These are phyloP conservation scores for Backusella sp. DNA, from an alignment of 192 early-diverging fungal genomes.

Conservation along the genomic window DNA sequence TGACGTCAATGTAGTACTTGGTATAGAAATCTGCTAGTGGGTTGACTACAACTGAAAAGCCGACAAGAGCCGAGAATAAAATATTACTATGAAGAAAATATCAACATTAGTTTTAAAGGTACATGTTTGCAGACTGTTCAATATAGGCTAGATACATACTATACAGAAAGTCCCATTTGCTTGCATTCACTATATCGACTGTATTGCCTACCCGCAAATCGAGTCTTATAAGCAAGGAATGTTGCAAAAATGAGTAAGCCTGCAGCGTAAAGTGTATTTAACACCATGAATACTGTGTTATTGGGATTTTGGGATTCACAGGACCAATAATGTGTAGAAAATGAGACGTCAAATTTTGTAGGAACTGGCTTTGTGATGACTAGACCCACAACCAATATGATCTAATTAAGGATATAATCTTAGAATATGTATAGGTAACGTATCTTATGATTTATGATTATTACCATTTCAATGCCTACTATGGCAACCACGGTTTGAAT, in stretches of 20 bases:
- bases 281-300: constrained; percentile 26
- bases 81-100: constrained; percentile 42
- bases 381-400: constrained; percentile 39
- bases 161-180: constrained; percentile 51
- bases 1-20: constrained; percentile 42
- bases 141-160: constrained; percentile 37
- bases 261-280: constrained; percentile 35
- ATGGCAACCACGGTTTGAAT: constrained; percentile 42
- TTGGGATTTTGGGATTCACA: constrained; percentile 29
- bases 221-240: constrained; percentile 49
- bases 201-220: constrained; percentile 42
- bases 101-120: not conserved
- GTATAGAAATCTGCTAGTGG: constrained; percentile 42
- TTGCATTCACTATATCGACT: constrained; percentile 47
- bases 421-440: not conserved
- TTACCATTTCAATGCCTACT: constrained; percentile 41
- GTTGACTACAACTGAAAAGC: constrained; percentile 39
- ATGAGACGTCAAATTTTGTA: constrained; percentile 27
- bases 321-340: constrained; percentile 43
- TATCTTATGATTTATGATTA: not conserved
- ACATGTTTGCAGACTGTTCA: not conserved
- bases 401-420: constrained; percentile 3
- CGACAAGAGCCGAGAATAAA: constrained; percentile 43
- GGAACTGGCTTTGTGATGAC: constrained; percentile 32
- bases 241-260: constrained; percentile 40